These are phyloP conservation scores for Nakaseomyces kungkrabaensis DNA, from an alignment of 1,139 yeast species.

Conservation along the genomic window DNA sequence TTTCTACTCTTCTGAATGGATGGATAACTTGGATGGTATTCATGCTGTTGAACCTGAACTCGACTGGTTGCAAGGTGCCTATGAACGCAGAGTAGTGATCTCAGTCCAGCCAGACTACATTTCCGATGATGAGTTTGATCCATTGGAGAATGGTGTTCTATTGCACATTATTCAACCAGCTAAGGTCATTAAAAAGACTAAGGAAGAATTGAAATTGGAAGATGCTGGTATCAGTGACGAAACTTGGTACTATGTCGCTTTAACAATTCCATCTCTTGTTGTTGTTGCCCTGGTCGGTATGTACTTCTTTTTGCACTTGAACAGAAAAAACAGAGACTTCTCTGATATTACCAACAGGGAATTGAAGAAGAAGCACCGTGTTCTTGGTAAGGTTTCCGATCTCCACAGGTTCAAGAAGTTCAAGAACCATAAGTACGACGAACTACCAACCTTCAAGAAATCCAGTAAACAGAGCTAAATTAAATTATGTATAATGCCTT, in stretches of 20 bases:
- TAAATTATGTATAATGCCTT: neutral
- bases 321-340: slow-evolving; percentile 41
- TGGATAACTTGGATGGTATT: slow-evolving; percentile 53
- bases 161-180: slow-evolving; percentile 49
- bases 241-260: slow-evolving; percentile 56
- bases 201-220: slow-evolving; percentile 42
- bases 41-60: slow-evolving; percentile 49
- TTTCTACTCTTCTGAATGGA: slow-evolving; percentile 64
- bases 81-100: slow-evolving; percentile 40
- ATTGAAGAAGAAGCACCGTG: slow-evolving; percentile 42
- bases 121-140: slow-evolving; percentile 55
- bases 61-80: slow-evolving; percentile 51
- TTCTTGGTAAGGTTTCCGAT: slow-evolving; percentile 33
- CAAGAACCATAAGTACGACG: slow-evolving; percentile 34
- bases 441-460: slow-evolving; percentile 30
- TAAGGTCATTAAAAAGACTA: slow-evolving; percentile 49
- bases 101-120: slow-evolving; percentile 65
- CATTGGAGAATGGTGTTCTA: slow-evolving; percentile 42
- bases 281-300: slow-evolving; percentile 49
- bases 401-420: slow-evolving; percentile 22
- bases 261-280: slow-evolving; percentile 66
- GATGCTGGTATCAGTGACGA: slow-evolving; percentile 52
- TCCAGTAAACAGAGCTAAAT: slow-evolving; percentile 22
- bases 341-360: slow-evolving; percentile 37
- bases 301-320: slow-evolving; percentile 52